Evolutionary conservation across 1,139 yeast genomes (phyloP).

Genomic region (Debaryomyces subglobosus): DNA sequence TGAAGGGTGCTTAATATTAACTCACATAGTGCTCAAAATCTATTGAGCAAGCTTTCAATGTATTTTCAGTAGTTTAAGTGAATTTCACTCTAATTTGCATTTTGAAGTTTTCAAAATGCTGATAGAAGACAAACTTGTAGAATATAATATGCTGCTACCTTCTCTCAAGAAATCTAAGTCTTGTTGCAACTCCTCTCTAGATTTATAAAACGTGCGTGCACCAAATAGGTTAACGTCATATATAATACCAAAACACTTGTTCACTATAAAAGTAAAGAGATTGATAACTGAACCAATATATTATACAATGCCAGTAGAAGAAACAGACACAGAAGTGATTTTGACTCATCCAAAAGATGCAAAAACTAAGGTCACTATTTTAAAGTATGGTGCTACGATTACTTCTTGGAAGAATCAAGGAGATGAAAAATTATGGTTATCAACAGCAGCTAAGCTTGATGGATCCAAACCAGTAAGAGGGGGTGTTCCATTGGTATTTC

Average conservation of each 20-base stretch:
- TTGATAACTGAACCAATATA: not conserved
- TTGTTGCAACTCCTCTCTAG: not conserved
- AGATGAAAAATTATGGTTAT: conserved; percentile 67
- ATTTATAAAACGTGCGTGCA: not conserved
- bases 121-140: not conserved
- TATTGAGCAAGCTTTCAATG: no score
- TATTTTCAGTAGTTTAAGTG: no score
- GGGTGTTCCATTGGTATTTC: conserved; percentile 95
- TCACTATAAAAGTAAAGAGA: not conserved
- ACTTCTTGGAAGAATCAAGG: conserved; percentile 75
- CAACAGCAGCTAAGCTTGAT: conserved; percentile 78
- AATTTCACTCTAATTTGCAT: no score
- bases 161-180: no score
- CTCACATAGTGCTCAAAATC: no score
- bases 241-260: not conserved
- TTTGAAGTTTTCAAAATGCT: no score
- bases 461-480: conserved; percentile 95
- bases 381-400: conserved; percentile 88
- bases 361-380: conserved; percentile 60
- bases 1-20: no score
- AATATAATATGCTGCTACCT: not conserved
- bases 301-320: conserved; percentile 58
- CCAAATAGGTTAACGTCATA: not conserved
- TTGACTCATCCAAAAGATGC: conserved; percentile 58
- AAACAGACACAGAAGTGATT: conserved; percentile 63